phyloP scores from a whole-genome alignment of 1,139 yeast genomes.

The Meyerozyma elateridarum region DNA sequence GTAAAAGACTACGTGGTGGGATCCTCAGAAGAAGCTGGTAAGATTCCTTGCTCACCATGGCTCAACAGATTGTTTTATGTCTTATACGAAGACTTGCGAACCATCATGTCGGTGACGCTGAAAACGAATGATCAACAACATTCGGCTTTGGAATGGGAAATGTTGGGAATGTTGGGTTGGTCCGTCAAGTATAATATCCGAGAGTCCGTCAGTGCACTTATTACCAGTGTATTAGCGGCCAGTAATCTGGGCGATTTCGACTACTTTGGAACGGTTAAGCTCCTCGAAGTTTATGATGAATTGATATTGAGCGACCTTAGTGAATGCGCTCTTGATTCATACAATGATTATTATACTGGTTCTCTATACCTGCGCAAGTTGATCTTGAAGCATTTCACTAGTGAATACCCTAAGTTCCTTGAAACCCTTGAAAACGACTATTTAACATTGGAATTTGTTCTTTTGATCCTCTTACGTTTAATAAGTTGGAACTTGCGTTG shows the following conservation, averaged over 20 bases:
- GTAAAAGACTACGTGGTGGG: constrained; percentile 16
- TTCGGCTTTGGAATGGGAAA: constrained; percentile 42
- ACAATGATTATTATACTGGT: constrained; percentile 27
- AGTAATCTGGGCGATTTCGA: constrained; percentile 33
- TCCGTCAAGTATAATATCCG: constrained; percentile 34
- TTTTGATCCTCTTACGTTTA: constrained; percentile 30
- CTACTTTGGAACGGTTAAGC: constrained; percentile 34
- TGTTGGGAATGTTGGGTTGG: constrained; percentile 41
- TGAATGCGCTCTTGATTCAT: constrained; percentile 28
- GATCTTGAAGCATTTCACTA: constrained; percentile 25
- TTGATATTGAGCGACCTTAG: constrained; percentile 32
- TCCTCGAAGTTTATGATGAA: constrained; percentile 39
- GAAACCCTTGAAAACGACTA: constrained; percentile 24
- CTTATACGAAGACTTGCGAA: constrained; percentile 35
- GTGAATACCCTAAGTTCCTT: constrained; percentile 20
- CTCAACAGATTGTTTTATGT: constrained; percentile 35
- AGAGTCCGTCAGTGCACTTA: constrained; percentile 35
- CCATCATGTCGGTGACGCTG: constrained; percentile 24
- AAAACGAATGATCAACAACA: constrained; percentile 27
- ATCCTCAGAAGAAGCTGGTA: constrained; percentile 6
- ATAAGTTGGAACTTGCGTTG: constrained; percentile 40
- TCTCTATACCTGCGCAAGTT: constrained; percentile 31
- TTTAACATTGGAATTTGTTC: constrained; percentile 31
- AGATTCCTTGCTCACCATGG: constrained; percentile 33
- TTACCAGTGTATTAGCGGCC: constrained; percentile 36